phyloP scores from a whole-genome alignment of 352 stramenopile genomes.

The Phytopythium sindhum region DNA sequence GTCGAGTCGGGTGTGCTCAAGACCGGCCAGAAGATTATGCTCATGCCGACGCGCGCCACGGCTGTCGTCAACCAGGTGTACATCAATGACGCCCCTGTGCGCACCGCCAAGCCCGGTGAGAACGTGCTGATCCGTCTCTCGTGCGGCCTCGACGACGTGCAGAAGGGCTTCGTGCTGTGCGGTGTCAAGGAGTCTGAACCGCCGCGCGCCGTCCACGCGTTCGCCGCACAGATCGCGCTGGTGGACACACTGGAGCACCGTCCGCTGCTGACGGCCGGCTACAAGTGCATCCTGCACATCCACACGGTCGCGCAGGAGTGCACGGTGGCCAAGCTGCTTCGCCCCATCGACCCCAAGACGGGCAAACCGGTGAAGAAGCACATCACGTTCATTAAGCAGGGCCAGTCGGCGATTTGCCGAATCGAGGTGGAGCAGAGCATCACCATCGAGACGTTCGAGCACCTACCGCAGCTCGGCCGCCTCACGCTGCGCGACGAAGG shows the following conservation, averaged over 20 bases:
- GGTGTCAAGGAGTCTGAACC: conserved; percentile 37
- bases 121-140: conserved; percentile 97
- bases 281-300: conserved; percentile 97
- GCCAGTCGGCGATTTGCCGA: conserved; percentile 92
- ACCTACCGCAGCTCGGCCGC: conserved; percentile 94
- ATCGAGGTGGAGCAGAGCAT: conserved; percentile 93
- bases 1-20: conserved; percentile 94
- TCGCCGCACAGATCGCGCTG: conserved; percentile 93
- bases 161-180: conserved; percentile 95
- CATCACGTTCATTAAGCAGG: conserved; percentile 95
- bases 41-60: conserved; percentile 92
- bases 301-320: conserved; percentile 97
- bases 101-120: conserved; percentile 95
- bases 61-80: conserved; percentile 76
- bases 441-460: conserved; percentile 94
- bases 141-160: conserved; percentile 79
- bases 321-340: conserved; percentile 90
- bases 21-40: conserved; percentile 90
- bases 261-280: conserved; percentile 95
- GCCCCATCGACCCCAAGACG: conserved; percentile 86
- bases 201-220: conserved; percentile 67
- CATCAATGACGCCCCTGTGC: conserved; percentile 93
- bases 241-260: conserved; percentile 97
- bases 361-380: conserved; percentile 90
- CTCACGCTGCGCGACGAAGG: conserved; percentile 98